Percentiles rank a stretch among this genome's conserved stretches.
Evolutionary conservation across 306 rosid genomes (phyloP).

Genomic region (Trichosanthes cucumerina): DNA sequence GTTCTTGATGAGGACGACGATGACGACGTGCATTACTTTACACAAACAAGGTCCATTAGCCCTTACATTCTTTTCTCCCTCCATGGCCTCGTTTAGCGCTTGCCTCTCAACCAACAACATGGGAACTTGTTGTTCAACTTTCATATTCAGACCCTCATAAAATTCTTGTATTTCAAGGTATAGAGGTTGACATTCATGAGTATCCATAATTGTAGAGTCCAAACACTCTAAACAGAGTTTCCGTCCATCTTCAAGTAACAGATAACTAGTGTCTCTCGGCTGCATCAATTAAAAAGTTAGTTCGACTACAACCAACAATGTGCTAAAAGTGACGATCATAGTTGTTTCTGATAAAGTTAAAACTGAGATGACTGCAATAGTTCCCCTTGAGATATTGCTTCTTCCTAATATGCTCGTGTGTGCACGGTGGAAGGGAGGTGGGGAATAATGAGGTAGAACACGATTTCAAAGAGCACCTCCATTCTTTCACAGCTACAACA

Average conservation of each 20-base stretch:
- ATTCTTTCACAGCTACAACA: slow-evolving; percentile 99
- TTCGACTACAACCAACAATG: slow-evolving; percentile 3
- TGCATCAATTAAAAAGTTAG: slow-evolving; percentile 39
- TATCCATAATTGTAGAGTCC: slow-evolving; percentile 93
- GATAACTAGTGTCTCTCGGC: slow-evolving; percentile 70
- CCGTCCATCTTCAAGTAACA: slow-evolving; percentile 90
- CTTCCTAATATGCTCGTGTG: not conserved
- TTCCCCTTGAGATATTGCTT: not conserved
- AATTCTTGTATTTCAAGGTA: slow-evolving; percentile 95
- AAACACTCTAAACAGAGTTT: slow-evolving; percentile 91
- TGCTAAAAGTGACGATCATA: not conserved
- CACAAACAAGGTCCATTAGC: not conserved
- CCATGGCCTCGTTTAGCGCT: slow-evolving; percentile 98
- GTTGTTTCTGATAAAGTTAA: not conserved
- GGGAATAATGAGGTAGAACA: not conserved
- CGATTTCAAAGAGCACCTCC: slow-evolving; percentile 48
- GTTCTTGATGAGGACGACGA: not conserved
- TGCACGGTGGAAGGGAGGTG: not conserved
- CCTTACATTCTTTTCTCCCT: slow-evolving; percentile 79
- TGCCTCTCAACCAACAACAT: slow-evolving; percentile 99
- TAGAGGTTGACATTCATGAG: slow-evolving; percentile 95
- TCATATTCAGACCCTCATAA: slow-evolving; percentile 90
- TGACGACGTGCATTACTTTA: not conserved
- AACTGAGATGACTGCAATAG: not conserved
- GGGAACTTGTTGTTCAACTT: slow-evolving; percentile 93